Evolutionary conservation across 306 rosid species (phyloP).

Genomic region (Gillenia trifoliata): DNA sequence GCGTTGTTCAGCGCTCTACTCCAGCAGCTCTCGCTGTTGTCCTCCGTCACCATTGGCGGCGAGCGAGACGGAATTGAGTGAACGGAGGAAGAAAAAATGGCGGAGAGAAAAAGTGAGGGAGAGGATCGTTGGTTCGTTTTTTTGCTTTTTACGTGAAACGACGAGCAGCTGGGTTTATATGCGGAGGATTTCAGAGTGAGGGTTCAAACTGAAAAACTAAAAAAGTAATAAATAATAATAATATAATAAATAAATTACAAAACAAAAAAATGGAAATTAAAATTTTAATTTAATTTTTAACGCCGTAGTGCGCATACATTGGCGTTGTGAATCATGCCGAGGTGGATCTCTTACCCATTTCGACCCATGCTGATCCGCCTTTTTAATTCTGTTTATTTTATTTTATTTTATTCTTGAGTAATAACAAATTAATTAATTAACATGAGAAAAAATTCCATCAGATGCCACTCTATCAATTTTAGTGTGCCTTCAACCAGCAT

Average conservation of each 20-base stretch:
- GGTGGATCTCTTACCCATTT: conserved; percentile 24
- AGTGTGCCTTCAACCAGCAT: background rate
- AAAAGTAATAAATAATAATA: background rate
- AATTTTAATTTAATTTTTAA: conserved; percentile 5
- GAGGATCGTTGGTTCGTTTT: background rate
- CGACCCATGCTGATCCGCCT: conserved; percentile 17
- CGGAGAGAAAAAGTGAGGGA: background rate
- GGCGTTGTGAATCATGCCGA: conserved; percentile 20
- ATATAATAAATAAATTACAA: background rate
- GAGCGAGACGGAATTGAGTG: background rate
- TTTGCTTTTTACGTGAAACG: conserved; percentile 15
- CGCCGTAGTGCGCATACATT: conserved; percentile 22
- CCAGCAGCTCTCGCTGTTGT: conserved; percentile 59
- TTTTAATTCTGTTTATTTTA: background rate
- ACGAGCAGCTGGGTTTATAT: conserved; percentile 14
- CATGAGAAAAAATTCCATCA: background rate
- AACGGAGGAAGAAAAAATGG: background rate
- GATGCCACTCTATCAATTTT: background rate
- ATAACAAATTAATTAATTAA: background rate
- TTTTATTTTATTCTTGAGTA: background rate
- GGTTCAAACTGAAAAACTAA: background rate
- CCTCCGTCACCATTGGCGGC: conserved; percentile 54
- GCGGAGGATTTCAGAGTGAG: conserved; percentile 12
- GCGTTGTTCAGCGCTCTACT: conserved; percentile 40
- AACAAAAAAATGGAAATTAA: background rate